These are phyloP conservation scores for Bathelium albidoporum DNA, from an alignment of 495 filamentous ascomycete genomes.

Conservation along the genomic window DNA sequence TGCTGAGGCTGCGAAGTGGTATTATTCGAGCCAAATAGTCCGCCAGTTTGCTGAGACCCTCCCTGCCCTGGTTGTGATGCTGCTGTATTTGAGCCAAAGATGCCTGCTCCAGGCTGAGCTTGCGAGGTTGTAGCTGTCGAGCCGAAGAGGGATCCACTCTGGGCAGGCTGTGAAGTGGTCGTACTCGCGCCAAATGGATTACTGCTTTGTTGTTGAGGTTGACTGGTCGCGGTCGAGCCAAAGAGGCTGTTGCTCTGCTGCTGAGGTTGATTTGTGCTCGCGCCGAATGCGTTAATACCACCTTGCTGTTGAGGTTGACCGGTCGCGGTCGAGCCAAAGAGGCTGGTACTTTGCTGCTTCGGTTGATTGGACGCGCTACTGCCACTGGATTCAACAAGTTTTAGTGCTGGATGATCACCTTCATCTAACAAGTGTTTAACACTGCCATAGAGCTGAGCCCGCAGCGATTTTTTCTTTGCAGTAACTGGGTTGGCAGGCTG, in stretches of 20 bases:
- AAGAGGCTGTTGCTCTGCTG: not conserved
- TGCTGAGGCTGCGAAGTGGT: conserved; percentile 22
- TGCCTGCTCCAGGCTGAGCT: conserved; percentile 14
- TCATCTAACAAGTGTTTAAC: too few species aligned
- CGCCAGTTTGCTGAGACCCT: conserved; percentile 24
- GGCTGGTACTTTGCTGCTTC: not conserved
- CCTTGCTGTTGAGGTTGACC: conserved; percentile 1
- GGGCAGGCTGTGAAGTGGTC: not conserved
- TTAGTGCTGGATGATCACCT: not conserved
- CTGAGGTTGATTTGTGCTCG: not conserved
- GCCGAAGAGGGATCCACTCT: conserved; percentile 1
- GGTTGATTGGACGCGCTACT: not conserved
- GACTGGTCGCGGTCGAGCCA: not conserved
- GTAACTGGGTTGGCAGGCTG: too few species aligned
- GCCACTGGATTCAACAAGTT: not conserved
- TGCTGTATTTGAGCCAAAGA: conserved; percentile 18
- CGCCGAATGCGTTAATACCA: not conserved
- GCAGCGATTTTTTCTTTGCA: too few species aligned
- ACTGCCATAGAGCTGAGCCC: too few species aligned
- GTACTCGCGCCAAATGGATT: not conserved
- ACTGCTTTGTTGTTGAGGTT: not conserved
- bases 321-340: not conserved
- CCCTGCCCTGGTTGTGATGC: conserved; percentile 22
- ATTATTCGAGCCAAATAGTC: conserved; percentile 35
- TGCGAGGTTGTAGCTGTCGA: conserved; percentile 2